Conservation (phyloP, 805 yeast species). For the Saccharomycopsis sp. region DNA sequence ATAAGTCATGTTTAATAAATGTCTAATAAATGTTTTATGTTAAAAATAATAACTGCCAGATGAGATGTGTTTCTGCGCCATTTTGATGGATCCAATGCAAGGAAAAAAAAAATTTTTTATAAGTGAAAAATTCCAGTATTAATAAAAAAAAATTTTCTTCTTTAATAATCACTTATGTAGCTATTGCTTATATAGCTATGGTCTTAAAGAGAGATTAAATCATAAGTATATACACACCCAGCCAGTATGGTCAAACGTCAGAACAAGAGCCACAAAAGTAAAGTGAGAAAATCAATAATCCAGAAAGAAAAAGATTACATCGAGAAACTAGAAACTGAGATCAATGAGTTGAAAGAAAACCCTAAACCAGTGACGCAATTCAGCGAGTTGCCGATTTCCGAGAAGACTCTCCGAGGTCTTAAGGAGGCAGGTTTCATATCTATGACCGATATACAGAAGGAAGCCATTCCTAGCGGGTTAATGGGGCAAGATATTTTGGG, state of each 20-base stretch:
- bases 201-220: too few species aligned
- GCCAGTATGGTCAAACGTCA: neutral
- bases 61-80: neutral
- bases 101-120: too few species aligned
- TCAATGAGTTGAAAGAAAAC: conserved; percentile 15
- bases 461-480: conserved; percentile 67
- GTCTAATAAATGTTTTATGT: too few species aligned
- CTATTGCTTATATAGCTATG: neutral
- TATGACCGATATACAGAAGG: conserved; percentile 81
- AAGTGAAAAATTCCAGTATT: neutral
- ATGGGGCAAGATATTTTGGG: conserved; percentile 77
- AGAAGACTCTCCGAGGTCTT: conserved; percentile 61
- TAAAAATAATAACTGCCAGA: too few species aligned
- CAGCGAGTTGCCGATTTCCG: conserved; percentile 70
- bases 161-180: too few species aligned
- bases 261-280: neutral
- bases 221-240: neutral
- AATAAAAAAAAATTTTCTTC: neutral
- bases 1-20: too few species aligned
- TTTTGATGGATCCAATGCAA: neutral
- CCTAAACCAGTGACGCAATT: conserved; percentile 42
- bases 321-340: neutral
- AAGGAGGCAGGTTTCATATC: conserved; percentile 70
- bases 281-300: neutral
- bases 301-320: conserved; percentile 3